Percentiles rank a stretch among this genome's conserved stretches.
phyloP scores from a whole-genome alignment of 78 protist species.

The Dictyostelium capitatum region DNA sequence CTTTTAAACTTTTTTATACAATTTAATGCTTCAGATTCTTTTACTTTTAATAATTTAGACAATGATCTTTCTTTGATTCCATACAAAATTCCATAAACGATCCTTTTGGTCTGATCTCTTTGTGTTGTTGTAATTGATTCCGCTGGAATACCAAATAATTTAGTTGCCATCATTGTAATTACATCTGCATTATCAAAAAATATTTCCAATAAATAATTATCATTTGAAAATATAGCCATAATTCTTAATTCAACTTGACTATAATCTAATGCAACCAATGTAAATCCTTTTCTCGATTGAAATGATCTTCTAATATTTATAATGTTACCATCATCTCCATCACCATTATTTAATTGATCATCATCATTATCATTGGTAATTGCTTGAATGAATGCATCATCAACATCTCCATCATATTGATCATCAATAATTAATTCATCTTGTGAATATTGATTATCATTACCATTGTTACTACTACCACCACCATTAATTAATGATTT shows the following conservation, averaged over 20 bases:
- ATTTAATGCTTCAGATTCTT: background rate
- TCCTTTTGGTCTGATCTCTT: constrained; percentile 49
- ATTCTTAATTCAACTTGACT: constrained; percentile 80
- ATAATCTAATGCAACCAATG: constrained; percentile 47
- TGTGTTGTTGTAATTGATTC: background rate
- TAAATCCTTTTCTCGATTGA: constrained; percentile 17
- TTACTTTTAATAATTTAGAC: background rate
- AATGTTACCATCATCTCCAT: background rate
- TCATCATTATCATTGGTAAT: background rate
- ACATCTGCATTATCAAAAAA: constrained; percentile 63
- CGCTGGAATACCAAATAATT: background rate
- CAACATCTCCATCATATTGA: background rate
- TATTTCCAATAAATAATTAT: constrained; percentile 10
- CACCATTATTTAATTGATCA: background rate
- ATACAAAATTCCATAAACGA: constrained; percentile 80
- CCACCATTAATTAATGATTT: background rate
- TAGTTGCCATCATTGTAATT: constrained; percentile 40
- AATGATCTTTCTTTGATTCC: constrained; percentile 60
- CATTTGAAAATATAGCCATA: constrained; percentile 70
- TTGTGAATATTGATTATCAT: background rate
- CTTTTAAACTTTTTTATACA: background rate
- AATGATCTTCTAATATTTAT: constrained; percentile 50
- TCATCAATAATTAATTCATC: too few species aligned
- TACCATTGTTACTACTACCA: background rate
- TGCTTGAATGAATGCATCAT: background rate